Percentiles rank a stretch among this genome's conserved stretches.
Conservation (phyloP, 75 land plant species). For the Larix kaempferi region DNA sequence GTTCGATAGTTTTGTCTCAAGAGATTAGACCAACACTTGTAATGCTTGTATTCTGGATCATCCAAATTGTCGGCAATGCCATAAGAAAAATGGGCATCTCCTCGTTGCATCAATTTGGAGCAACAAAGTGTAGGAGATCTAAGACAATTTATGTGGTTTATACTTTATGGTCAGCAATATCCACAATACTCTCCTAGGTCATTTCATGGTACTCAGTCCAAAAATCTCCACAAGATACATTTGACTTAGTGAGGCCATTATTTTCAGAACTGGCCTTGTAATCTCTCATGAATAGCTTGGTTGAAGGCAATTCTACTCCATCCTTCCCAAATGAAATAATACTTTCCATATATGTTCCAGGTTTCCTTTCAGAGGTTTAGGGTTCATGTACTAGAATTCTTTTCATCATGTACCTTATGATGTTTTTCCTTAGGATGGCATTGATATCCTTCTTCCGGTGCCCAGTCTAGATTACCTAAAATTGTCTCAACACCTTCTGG, state of each 20-base stretch:
- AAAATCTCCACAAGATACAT: slow-evolving; percentile 60
- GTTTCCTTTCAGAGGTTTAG: too few relatives aligned
- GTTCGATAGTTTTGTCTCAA: slow-evolving; percentile 76
- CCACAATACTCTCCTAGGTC: slow-evolving; percentile 57
- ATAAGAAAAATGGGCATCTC: slow-evolving; percentile 70
- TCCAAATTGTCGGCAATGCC: slow-evolving; percentile 77
- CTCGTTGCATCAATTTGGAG: slow-evolving; percentile 82
- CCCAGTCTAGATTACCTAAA: slow-evolving; percentile 91
- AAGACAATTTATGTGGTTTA: slow-evolving; percentile 40
- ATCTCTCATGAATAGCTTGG: too few relatives aligned
- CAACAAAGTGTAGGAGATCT: slow-evolving; percentile 60
- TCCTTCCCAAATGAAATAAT: too few relatives aligned
- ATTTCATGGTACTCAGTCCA: slow-evolving; percentile 96
- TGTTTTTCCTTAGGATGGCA: too few relatives aligned
- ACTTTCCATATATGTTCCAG: too few relatives aligned
- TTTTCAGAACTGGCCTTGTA: slow-evolving; percentile 53
- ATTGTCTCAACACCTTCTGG: slow-evolving; percentile 94
- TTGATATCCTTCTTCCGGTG: too few relatives aligned
- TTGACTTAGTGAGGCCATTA: slow-evolving; percentile 18
- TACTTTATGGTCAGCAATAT: slow-evolving; percentile 61
- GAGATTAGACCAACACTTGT: slow-evolving; percentile 93
- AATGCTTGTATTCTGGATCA: slow-evolving; percentile 78
- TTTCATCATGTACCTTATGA: too few relatives aligned
- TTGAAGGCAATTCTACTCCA: too few relatives aligned
- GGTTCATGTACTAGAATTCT: too few relatives aligned